These are phyloP conservation scores for Polytolypa hystricis DNA, from an alignment of 2,329 filamentous ascomycete genomes.

Conservation along the genomic window DNA sequence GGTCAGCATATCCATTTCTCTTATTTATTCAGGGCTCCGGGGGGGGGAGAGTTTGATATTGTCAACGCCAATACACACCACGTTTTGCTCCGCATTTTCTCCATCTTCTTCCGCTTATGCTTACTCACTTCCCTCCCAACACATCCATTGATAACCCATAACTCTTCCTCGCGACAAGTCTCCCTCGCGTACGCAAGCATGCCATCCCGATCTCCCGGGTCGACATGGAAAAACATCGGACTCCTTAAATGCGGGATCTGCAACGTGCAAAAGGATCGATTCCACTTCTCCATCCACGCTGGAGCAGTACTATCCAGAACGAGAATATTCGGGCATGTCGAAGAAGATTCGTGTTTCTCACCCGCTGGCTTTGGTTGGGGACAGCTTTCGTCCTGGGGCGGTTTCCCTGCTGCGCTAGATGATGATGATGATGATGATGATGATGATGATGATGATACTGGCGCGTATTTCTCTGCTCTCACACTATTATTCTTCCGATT, in stretches of 20 bases:
- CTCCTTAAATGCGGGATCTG: conserved; percentile 63
- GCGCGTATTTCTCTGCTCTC: conserved; percentile 20
- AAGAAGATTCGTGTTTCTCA: conserved; percentile 11
- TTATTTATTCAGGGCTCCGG: not conserved
- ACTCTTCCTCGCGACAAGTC: conserved; percentile 48
- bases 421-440: too few relatives aligned
- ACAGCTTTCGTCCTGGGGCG: not conserved
- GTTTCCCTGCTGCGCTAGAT: not conserved
- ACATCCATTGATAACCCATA: conserved; percentile 60
- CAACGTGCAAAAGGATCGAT: conserved; percentile 55
- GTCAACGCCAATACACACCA: conserved; percentile 39
- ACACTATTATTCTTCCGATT: conserved; percentile 19
- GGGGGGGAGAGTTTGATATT: conserved; percentile 9
- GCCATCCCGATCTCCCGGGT: conserved; percentile 63
- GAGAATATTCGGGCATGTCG: conserved; percentile 36
- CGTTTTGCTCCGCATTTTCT: conserved; percentile 49
- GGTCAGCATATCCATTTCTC: conserved; percentile 10
- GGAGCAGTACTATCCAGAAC: conserved; percentile 56
- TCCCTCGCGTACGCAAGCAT: conserved; percentile 58
- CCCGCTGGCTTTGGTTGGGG: conserved; percentile 3
- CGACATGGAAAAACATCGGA: conserved; percentile 74
- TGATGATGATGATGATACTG: too few relatives aligned
- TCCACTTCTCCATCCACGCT: conserved; percentile 62
- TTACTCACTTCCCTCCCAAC: conserved; percentile 74
- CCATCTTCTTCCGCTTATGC: conserved; percentile 59